Evolutionary conservation across 495 filamentous ascomycete species (phyloP).

Genomic region (Polyplosphaeria fusca): DNA sequence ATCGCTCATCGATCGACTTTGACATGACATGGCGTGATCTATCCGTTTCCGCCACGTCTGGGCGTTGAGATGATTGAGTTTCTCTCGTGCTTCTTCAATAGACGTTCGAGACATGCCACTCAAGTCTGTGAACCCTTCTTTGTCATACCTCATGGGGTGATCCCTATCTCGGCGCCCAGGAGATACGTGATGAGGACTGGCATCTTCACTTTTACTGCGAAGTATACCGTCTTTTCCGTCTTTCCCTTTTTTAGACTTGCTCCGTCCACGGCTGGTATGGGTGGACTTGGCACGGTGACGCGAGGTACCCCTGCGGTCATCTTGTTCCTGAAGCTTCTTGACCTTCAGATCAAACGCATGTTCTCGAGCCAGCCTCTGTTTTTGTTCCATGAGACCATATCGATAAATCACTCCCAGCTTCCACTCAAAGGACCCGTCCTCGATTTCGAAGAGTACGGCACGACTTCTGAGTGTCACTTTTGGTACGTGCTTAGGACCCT

Average conservation of each 20-base stretch:
- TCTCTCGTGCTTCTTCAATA: conserved; percentile 68
- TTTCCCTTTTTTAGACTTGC: conserved; percentile 27
- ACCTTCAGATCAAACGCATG: conserved; percentile 85
- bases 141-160: conserved; percentile 69
- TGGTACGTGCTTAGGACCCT: conserved; percentile 80
- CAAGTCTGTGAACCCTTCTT: conserved; percentile 66
- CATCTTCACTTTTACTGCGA: conserved; percentile 34
- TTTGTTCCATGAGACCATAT: conserved; percentile 79
- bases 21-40: conserved; percentile 65
- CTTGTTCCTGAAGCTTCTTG: conserved; percentile 69
- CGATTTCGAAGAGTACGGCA: conserved; percentile 80
- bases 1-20: conserved; percentile 72
- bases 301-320: conserved; percentile 52
- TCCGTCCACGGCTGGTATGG: conserved; percentile 39
- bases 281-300: conserved; percentile 52
- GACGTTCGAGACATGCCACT: conserved; percentile 67
- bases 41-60: conserved; percentile 92
- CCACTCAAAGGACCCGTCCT: conserved; percentile 97
- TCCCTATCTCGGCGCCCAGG: conserved; percentile 43
- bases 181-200: conserved; percentile 47
- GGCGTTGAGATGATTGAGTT: conserved; percentile 75
- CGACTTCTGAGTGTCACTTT: conserved; percentile 77
- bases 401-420: conserved; percentile 91
- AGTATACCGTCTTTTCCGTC: conserved; percentile 22
- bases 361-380: conserved; percentile 81